Percentiles rank a stretch among this genome's conserved stretches.
Evolutionary conservation across 2,329 filamentous ascomycete genomes (phyloP).

Genomic region (Talaromyces pinophilus): DNA sequence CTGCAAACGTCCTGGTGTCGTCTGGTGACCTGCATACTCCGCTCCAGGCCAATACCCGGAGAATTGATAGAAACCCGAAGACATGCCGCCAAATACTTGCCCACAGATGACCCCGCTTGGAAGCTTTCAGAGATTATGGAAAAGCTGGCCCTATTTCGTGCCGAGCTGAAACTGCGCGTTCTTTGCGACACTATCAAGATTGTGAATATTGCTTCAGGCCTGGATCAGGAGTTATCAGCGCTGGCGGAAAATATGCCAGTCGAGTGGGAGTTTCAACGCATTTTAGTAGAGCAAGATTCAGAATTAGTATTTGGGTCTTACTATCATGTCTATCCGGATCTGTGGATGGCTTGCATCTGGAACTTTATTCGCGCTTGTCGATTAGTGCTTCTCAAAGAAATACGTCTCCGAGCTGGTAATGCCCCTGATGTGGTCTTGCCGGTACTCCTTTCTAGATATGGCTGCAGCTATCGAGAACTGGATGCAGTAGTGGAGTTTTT

Average conservation of each 20-base stretch:
- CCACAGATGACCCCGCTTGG: constrained; percentile 14
- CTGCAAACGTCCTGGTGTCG: constrained; percentile 25
- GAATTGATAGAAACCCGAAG: constrained; percentile 18
- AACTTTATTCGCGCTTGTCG: constrained; percentile 25
- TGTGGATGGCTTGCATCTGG: constrained; percentile 24
- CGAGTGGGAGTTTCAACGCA: constrained; percentile 11
- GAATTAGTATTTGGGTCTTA: constrained; percentile 9
- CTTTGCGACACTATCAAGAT: not conserved
- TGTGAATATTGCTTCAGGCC: not conserved
- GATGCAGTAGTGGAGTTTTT: not conserved
- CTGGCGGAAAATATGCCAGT: constrained; percentile 10
- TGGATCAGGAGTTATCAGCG: constrained; percentile 8
- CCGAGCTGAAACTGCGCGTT: not conserved
- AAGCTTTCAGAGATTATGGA: constrained; percentile 14
- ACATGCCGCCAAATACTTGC: constrained; percentile 6
- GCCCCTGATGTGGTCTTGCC: not conserved
- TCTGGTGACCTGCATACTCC: constrained; percentile 21
- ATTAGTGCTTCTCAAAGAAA: constrained; percentile 23
- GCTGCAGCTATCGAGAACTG: not conserved
- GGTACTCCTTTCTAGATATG: not conserved
- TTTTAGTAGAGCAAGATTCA: not conserved
- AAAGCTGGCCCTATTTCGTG: constrained; percentile 12
- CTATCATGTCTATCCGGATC: constrained; percentile 24
- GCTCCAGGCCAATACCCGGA: constrained; percentile 16
- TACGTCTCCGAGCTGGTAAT: constrained; percentile 9